phyloP scores from a whole-genome alignment of 306 rosid genomes.

The Betula pendula region DNA sequence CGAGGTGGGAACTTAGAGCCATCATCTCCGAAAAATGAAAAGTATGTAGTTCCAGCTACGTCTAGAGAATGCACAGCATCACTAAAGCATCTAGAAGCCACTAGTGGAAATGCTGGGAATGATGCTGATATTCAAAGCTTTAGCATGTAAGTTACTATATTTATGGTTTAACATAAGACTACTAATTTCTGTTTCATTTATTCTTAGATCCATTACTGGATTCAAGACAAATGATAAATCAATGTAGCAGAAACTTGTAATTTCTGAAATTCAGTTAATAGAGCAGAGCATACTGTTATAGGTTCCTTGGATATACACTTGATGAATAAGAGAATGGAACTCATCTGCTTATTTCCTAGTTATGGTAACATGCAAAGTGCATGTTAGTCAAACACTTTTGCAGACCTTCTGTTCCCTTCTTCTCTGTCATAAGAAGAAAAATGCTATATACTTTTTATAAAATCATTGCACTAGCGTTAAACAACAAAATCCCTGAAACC shows the following conservation, averaged over 20 bases:
- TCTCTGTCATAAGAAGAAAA: neutral
- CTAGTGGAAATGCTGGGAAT: conserved; percentile 40
- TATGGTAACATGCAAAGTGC: neutral
- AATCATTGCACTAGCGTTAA: neutral
- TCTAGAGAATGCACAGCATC: conserved; percentile 42
- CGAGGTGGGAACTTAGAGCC: neutral
- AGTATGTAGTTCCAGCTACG: conserved; percentile 40
- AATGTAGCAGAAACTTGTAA: neutral
- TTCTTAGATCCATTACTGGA: neutral
- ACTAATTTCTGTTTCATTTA: neutral
- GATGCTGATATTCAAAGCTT: conserved; percentile 49
- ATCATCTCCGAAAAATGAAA: conserved; percentile 35
- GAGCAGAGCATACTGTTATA: neutral
- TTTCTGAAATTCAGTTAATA: neutral
- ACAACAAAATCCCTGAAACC: neutral
- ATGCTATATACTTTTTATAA: neutral
- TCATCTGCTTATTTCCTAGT: neutral
- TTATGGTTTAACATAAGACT: neutral
- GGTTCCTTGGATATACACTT: neutral
- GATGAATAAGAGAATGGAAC: neutral
- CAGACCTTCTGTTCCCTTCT: neutral
- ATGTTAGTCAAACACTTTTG: neutral
- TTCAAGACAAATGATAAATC: neutral
- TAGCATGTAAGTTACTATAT: conserved; percentile 59
- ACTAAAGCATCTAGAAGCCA: conserved; percentile 44